Evolutionary conservation across 768 basidiomycete genomes (phyloP), one percentile per base, ranked within the genome.

Genomic region (Psilocybe sp.): DNA sequence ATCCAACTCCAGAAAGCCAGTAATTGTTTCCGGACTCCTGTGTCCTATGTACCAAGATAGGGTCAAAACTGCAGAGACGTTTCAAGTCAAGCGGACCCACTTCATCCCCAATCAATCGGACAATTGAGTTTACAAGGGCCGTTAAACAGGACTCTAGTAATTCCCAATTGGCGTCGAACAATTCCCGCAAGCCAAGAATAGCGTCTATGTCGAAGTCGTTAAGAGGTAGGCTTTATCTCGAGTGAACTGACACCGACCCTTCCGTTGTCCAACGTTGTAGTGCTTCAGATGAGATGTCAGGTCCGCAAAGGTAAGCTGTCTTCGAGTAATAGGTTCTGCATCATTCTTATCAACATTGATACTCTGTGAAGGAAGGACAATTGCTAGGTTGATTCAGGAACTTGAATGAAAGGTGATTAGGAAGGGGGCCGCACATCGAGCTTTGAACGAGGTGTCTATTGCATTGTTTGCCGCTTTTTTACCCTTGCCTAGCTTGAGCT

Each of bases 371-470:
- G 95, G 96, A 28, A 98, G 76, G 18, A 85, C 87, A 65, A 98
- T 96, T 18, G 92, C 95, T 98, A 60, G 15, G n/a, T 41, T 23
- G 47, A 40, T 46, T 53, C 36, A 51, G 54, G 47, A 38, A 52
- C 14, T 38, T 33, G 23, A 34, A 15, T 23, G 28, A 15, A 44
- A 33, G 42, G 15, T 28, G 45, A 32, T n/a, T 40, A 35, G 11
- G 6, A 35, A 40, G 15, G 14, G 32, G 4, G 43, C 74, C 89
- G 59, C 62, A 97, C 96, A 92, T 51, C 92, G 83, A 31, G 92
- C 85, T 65, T 95, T 93, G 80, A 96, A 98, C 1, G 95, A 94
- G 1, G 96, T 98, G 69, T 98, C 92, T 57, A 98, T 81, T 5
- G 82, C 90, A 77, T 98, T 98, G 40, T 71, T 77, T 9, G 93